Base-by-base conservation (phyloP, 345 rosid species). In the Eucalyptus microcorys region DNA sequence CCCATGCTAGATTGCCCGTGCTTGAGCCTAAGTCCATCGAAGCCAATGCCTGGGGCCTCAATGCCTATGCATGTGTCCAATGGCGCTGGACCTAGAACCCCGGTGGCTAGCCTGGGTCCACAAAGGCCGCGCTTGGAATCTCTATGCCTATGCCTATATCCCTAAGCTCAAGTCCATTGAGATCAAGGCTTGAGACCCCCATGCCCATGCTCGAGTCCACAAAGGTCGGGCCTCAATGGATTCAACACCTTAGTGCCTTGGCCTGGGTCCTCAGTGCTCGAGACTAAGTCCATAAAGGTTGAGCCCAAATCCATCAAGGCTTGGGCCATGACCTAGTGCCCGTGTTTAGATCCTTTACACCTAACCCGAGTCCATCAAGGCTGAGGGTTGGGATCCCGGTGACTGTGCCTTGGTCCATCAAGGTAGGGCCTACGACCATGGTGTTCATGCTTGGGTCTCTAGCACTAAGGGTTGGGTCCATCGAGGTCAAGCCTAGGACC, bases 311-410 rank as follows among this genome's bases (percentile, higher is more conserved):
- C 34, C 71, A 30, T 61, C 16, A 14, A 61, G 34, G 71, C 34
- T 0, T 26, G 22, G 79, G 42, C 22, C 40, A 32, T 7, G 79
- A 66, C 40, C 22, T 66, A 32, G 21, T 66, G 79, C 21, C 3
- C 2, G 6, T 66, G 79, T 34, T 66, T 66, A 15, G 79, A 64
- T 64, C 37, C 19, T 15, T 32, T 8, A 14, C 37, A n/a, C 21
- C 37, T 26, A 55, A 55, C 30, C 3, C 2, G 3, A 55, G 27
- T 55, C 61, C 30, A 55, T 55, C 37, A n/a, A n/a, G 76, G 21
- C 0, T 8, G 10, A 64, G 10, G 37, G 2, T 32, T 16, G 5
- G 10, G 34, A 16, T 8, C 37, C 10, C 5, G 0, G 12, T 66
- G 21, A 8, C 3, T 32, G 0, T 66, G 79, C 42, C 10, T 0